Evolutionary conservation across 208 protist species (phyloP).

Genomic region (Histomonas meleagridis): DNA sequence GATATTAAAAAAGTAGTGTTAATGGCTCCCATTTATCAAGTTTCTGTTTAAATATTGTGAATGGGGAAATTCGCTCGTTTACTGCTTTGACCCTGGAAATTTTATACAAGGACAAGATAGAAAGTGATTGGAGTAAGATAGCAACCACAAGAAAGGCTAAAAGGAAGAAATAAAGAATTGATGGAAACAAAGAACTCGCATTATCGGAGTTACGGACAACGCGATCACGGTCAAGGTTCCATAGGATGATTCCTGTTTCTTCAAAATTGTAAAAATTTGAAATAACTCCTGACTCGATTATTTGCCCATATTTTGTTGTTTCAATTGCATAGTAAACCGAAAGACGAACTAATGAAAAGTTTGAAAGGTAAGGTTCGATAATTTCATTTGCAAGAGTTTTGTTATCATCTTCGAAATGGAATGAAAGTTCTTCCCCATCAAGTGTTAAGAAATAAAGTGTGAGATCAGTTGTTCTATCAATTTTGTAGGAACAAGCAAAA

Average conservation of each 20-base stretch:
- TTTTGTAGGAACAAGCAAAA: not conserved
- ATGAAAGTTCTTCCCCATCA: not conserved
- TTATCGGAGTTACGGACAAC: not conserved
- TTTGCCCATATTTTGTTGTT: not conserved
- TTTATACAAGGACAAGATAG: not conserved
- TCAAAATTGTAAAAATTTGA: not conserved
- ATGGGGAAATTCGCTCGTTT: not conserved
- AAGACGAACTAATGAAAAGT: not conserved
- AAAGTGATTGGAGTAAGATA: not conserved
- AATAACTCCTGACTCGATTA: not conserved
- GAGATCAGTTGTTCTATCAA: not conserved
- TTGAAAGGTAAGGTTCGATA: not conserved
- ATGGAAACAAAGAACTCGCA: not conserved
- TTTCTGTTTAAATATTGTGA: not conserved
- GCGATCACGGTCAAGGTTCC: not conserved
- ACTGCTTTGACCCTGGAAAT: not conserved
- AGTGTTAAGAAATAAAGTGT: not conserved
- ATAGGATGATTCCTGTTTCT: not conserved
- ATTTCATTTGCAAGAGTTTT: not conserved
- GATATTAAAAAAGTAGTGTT: not conserved
- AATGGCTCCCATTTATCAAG: not conserved
- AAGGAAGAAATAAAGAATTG: not conserved
- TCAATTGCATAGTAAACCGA: not conserved
- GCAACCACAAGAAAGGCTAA: not conserved
- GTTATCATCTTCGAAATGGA: not conserved